Base-by-base conservation (phyloP, 208 protist genomes). In the Angomonas ambiguus region DNA sequence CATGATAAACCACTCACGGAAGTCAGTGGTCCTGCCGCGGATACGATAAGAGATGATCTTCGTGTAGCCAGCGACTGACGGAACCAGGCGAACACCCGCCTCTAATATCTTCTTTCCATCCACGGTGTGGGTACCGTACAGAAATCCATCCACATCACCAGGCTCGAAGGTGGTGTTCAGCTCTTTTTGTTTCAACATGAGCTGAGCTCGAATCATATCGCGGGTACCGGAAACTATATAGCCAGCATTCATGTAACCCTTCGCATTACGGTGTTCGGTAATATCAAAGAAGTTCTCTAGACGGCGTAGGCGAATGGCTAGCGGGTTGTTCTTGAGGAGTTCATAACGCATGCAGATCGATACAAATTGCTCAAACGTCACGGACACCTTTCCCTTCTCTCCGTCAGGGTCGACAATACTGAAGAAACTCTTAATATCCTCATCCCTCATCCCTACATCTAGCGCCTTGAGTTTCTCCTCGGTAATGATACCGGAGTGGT, bases 291-390 rank as follows among this genome's bases (percentile, higher is more conserved):
- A 82, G 34, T 78, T 72, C 20, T 93, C 85, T 0, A 92, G 65
- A 32, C 82, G 82, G 27, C 85, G 86, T 4, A 95, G 71, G 55
- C 85, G 80, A 27, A 87, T 84, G 35, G 77, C 81, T 25, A 95
- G 69, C 28, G 90, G 82, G 72, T 91, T 79, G 65, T 93, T 82
- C 62, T 91, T 88, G 31, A 95, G 86, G 22, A 84, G 76, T 61
- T 96, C 88, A 65, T 91, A 87, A 51, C 75, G 71, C 27, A 82
- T 65, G 68, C 91, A 94, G 1, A 93, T 61, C 2, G 74, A 41
- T 22, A 93, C 88, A 49, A 96, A 96, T 51, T 77, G 67, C 62
- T 96, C 91, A 62, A 96, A 96, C 0, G 82, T 92, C 57, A 96
- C 49, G 34, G 42, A 62, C 20, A 55, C 55, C 20, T 56, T 51